phyloP scores from a whole-genome alignment of 148 eudicot genomes.

The Amaranthus hypochondriacus region DNA sequence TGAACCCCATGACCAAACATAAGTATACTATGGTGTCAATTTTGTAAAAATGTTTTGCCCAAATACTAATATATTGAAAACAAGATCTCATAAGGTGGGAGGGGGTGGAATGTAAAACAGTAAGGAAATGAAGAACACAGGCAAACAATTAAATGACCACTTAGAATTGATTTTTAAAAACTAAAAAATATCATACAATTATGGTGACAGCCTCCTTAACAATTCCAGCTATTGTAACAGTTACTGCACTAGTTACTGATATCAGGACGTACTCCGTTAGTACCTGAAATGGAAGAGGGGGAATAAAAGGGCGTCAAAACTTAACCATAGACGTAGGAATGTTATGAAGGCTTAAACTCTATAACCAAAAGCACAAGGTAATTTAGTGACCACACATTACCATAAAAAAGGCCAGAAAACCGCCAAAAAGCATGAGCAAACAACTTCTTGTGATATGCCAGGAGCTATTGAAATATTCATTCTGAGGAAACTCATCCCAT shows the following conservation, averaged over 20 bases:
- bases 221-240: constrained; percentile 93
- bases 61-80: background rate
- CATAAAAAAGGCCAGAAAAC: constrained; percentile 93
- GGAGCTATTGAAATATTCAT: constrained; percentile 66
- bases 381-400: constrained; percentile 28
- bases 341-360: background rate
- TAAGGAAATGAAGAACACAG: background rate
- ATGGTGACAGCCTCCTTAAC: constrained; percentile 98
- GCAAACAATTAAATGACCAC: background rate
- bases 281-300: constrained; percentile 47
- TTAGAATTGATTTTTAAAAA: background rate
- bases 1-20: no score
- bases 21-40: no score
- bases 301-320: constrained; percentile 3
- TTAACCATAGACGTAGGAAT: background rate
- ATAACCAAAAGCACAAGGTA: constrained; percentile 1
- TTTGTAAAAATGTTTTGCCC: no score
- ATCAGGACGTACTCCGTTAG: constrained; percentile 84
- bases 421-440: constrained; percentile 95
- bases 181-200: constrained; percentile 45
- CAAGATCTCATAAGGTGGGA: background rate
- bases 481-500: constrained; percentile 69
- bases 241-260: constrained; percentile 97
- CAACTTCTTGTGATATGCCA: constrained; percentile 68
- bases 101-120: background rate